Percentiles rank a stretch among this genome's conserved stretches.
Evolutionary conservation across 331 rosid species (phyloP).

Genomic region (Pyrus hybrid): DNA sequence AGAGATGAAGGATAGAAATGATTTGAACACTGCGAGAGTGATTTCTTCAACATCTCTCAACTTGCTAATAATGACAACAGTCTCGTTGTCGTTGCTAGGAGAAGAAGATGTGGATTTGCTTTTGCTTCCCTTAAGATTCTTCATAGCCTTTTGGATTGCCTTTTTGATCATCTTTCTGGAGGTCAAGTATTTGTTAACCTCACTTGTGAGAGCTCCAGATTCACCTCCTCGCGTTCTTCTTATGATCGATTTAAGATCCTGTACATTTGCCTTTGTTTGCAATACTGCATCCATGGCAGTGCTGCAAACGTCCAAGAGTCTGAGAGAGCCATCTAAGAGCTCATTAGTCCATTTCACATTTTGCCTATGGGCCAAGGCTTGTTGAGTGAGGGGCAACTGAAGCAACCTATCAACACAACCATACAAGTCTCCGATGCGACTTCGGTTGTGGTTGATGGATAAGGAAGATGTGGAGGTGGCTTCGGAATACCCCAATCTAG

Average conservation of each 20-base stretch:
- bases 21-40: constrained; percentile 23
- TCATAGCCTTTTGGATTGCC: constrained; percentile 26
- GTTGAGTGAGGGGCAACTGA: constrained; percentile 15
- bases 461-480: constrained; percentile 16
- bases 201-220: constrained; percentile 9
- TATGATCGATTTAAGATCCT: constrained; percentile 31
- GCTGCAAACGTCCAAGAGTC: constrained; percentile 32
- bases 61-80: constrained; percentile 4
- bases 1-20: constrained; percentile 19
- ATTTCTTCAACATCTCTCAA: constrained; percentile 35
- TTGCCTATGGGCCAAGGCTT: constrained; percentile 10
- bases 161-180: constrained; percentile 42
- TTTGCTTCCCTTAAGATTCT: background rate
- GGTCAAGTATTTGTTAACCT: constrained; percentile 32
- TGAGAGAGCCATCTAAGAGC: constrained; percentile 28
- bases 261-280: constrained; percentile 39
- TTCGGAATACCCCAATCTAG: constrained; percentile 25
- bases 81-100: constrained; percentile 14
- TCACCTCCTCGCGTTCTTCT: constrained; percentile 28
- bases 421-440: constrained; percentile 11
- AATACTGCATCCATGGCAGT: constrained; percentile 33
- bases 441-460: constrained; percentile 10
- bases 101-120: background rate
- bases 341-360: constrained; percentile 15
- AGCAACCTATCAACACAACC: constrained; percentile 20